Evolutionary conservation across 2,329 filamentous ascomycete species (phyloP).

Genomic region (Talaromyces islandicus): DNA sequence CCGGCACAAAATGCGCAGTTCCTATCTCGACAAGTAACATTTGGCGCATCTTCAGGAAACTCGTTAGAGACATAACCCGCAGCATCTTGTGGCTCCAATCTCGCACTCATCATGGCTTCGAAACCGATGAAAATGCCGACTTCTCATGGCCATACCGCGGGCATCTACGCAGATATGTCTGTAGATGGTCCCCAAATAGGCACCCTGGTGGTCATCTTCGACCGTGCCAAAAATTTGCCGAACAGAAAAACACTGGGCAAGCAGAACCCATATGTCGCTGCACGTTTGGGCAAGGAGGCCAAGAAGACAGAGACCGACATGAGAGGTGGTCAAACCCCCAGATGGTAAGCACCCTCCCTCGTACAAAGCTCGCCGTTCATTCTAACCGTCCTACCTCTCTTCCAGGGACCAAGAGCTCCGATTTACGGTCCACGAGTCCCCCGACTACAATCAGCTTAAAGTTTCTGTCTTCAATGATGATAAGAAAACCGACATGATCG

Average conservation of each 20-base stretch:
- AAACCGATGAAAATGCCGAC: constrained; percentile 47
- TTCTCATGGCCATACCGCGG: constrained; percentile 71
- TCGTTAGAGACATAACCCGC: not conserved
- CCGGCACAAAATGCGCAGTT: constrained; percentile 3
- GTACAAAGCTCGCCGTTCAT: not conserved
- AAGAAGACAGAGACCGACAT: constrained; percentile 95
- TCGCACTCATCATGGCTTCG: constrained; percentile 16
- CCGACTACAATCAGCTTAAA: constrained; percentile 94
- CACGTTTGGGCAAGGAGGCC: constrained; percentile 88
- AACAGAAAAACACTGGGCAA: constrained; percentile 98
- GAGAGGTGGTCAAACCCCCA: constrained; percentile 88
- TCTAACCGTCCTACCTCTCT: not conserved
- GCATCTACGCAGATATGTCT: constrained; percentile 90
- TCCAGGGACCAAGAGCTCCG: constrained; percentile 93
- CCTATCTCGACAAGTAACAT: not conserved
- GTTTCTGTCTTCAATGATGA: constrained; percentile 97
- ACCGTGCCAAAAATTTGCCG: constrained; percentile 92
- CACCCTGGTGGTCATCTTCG: constrained; percentile 84
- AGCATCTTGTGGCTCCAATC: not conserved
- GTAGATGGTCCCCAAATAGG: constrained; percentile 91
- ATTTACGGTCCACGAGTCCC: constrained; percentile 91
- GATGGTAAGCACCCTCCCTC: constrained; percentile 59
- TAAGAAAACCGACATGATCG: constrained; percentile 94
- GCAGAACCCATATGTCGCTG: constrained; percentile 95
- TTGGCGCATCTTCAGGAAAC: not conserved